Conservation (phyloP, 805 yeast species). For the Isabelozyma rhagii region DNA sequence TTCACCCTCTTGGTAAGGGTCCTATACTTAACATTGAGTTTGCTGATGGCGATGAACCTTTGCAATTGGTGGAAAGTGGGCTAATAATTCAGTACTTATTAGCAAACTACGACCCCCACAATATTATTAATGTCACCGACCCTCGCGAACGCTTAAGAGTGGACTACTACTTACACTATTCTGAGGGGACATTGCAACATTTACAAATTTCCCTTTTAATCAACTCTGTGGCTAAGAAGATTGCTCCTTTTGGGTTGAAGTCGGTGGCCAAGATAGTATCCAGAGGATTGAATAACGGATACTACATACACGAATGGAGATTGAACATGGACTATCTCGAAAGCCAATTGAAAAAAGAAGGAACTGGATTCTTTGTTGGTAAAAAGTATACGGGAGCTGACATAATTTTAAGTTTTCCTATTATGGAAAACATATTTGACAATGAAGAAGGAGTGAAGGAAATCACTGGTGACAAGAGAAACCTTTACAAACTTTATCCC, state of each 20-base stretch:
- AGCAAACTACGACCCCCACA: slow-evolving; percentile 29
- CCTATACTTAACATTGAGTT: slow-evolving; percentile 51
- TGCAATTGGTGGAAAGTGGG: slow-evolving; percentile 37
- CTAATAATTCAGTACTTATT: slow-evolving; percentile 36
- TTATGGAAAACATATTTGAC: slow-evolving; percentile 33
- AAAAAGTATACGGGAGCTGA: slow-evolving; percentile 37
- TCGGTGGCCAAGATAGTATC: slow-evolving; percentile 42
- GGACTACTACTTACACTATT: slow-evolving; percentile 53
- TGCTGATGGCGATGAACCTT: slow-evolving; percentile 32
- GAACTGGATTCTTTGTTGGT: slow-evolving; percentile 38
- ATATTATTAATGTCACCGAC: slow-evolving; percentile 20
- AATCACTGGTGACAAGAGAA: slow-evolving; percentile 30
- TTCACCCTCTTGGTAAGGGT: slow-evolving; percentile 63
- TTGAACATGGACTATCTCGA: slow-evolving; percentile 29
- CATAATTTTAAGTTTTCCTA: slow-evolving; percentile 33
- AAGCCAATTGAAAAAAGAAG: slow-evolving; percentile 16
- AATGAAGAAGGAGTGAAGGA: slow-evolving; percentile 33
- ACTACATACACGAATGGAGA: slow-evolving; percentile 46
- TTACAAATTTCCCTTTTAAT: slow-evolving; percentile 36
- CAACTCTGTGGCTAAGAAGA: slow-evolving; percentile 37
- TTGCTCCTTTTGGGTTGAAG: slow-evolving; percentile 49
- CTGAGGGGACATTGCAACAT: slow-evolving; percentile 63
- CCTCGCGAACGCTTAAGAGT: slow-evolving; percentile 42
- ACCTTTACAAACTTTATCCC: slow-evolving; percentile 30
- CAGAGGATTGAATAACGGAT: slow-evolving; percentile 45